Percentiles rank a stretch among this genome's conserved stretches.
phyloP scores from a whole-genome alignment of 1,284 basidiomycete genomes.

The Trichosporon sp. region DNA sequence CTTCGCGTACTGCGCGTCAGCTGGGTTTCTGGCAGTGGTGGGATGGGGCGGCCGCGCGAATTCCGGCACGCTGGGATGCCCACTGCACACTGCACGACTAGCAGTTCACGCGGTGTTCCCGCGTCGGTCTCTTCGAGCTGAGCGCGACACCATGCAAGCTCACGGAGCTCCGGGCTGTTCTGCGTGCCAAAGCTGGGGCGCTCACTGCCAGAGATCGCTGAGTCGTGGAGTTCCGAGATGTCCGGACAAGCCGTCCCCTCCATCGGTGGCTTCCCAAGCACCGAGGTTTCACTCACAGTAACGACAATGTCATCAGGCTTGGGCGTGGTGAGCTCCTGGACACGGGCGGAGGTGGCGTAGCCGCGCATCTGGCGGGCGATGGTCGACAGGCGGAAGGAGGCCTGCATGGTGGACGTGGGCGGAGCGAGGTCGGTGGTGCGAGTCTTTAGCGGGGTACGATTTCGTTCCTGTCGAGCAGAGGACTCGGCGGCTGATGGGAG shows the following conservation, averaged over 20 bases:
- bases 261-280: not conserved
- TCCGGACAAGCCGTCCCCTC: not conserved
- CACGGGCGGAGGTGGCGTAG: constrained; percentile 3
- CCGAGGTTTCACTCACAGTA: constrained; percentile 60
- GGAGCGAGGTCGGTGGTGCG: not conserved
- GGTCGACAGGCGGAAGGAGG: not conserved
- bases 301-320: constrained; percentile 76
- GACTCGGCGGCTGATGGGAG: too few species aligned
- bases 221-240: not conserved
- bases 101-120: not conserved
- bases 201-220: not conserved
- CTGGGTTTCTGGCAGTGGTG: not conserved
- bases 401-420: not conserved
- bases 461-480: too few species aligned
- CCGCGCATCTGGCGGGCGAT: constrained; percentile 1
- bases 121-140: too few species aligned
- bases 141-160: too few species aligned
- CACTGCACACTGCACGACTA: not conserved
- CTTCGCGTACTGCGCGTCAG: constrained; percentile 48
- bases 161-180: too few species aligned
- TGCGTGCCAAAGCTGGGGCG: not conserved
- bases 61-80: not conserved
- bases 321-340: constrained; percentile 48
- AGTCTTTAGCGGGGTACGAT: too few species aligned
- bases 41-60: not conserved